Base-by-base conservation (phyloP, 2,329 filamentous ascomycete genomes). In the Nothophaeocryptopus gaeumannii region DNA sequence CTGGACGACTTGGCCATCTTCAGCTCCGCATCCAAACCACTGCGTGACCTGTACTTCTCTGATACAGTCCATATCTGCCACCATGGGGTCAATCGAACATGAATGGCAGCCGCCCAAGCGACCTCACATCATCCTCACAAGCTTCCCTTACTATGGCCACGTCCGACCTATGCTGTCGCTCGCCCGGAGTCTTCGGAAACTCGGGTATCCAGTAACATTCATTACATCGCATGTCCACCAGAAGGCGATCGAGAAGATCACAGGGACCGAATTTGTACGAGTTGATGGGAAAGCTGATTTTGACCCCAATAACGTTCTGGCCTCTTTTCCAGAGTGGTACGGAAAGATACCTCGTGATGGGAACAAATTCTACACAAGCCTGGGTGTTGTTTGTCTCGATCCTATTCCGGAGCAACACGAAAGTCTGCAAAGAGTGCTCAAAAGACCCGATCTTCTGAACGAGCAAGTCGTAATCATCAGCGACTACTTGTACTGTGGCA, bases 131-230 rank as follows among this genome's bases (percentile, higher is more conserved):
- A 40, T 65, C n/a, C 38, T 65, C 2, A 45, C 58, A 14, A 48
- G 45, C 32, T 41, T 56, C 10, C 50, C 56, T 5, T 56, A 55
- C 15, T 60, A 49, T 42, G 60, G 58, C 5, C 61, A 66, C 39
- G 43, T 59, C 8, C 58, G 62, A 31, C 62, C 61, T 15, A 48
- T 62, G 33, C 55, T 55, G 12, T 51, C 53, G 15, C 64, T 75
- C n/a, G 68, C 69, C 1, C 59, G 60, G 3, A 62, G 71, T 15
- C 63, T 76, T 10, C 56, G 72, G 8, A 55, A 60, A 9, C 61
- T 68, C 3, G 74, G 73, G 3, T 77, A 73, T 47, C 62, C 69
- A 10, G 61, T 74, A 3, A 73, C 69, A 3, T 72, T 75, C 53
- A 66, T 77, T n/a, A 66, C 66, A 7, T 70, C 69, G 2, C 56